phyloP scores from a whole-genome alignment of 208 protist genomes.

The Trypanosoma lewisi region DNA sequence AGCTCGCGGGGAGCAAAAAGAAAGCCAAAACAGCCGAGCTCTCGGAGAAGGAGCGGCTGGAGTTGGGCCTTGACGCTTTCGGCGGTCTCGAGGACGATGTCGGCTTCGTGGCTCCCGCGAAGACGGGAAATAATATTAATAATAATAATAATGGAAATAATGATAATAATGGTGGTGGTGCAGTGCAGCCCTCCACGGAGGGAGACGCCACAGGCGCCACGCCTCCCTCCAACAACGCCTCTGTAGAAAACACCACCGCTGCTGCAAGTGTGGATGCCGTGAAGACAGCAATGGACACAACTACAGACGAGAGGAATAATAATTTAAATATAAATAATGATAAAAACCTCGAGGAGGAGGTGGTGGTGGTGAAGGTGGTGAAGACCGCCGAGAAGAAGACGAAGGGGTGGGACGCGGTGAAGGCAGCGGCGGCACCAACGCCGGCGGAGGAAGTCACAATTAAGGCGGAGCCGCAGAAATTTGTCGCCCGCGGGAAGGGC shows the following conservation, averaged over 20 bases:
- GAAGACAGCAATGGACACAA: no score
- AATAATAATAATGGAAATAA: not conserved
- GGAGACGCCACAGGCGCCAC: not conserved
- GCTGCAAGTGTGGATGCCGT: no score
- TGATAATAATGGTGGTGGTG: not conserved
- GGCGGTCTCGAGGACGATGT: slow-evolving; percentile 13
- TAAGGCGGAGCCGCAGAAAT: slow-evolving; percentile 49
- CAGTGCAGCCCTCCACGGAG: not conserved
- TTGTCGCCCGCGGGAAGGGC: slow-evolving; percentile 66
- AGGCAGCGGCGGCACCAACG: slow-evolving; percentile 9
- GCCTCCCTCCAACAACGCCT: not conserved
- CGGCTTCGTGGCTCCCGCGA: not conserved
- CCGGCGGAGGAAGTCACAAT: slow-evolving; percentile 7
- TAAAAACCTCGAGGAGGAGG: not conserved
- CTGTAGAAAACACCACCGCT: not conserved
- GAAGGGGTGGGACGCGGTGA: slow-evolving; percentile 60
- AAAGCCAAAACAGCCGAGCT: slow-evolving; percentile 33
- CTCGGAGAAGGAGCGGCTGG: slow-evolving; percentile 36
- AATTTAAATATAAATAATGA: no score
- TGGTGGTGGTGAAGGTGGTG: slow-evolving; percentile 29
- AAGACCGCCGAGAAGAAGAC: slow-evolving; percentile 29
- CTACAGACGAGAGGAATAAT: no score
- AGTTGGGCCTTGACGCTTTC: slow-evolving; percentile 43
- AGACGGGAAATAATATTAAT: not conserved
- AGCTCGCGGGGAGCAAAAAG: slow-evolving; percentile 48